Evolutionary conservation across 768 basidiomycete species (phyloP), one percentile per base, ranked within the genome.

Genomic region (Hemileccinum rubropunctum): DNA sequence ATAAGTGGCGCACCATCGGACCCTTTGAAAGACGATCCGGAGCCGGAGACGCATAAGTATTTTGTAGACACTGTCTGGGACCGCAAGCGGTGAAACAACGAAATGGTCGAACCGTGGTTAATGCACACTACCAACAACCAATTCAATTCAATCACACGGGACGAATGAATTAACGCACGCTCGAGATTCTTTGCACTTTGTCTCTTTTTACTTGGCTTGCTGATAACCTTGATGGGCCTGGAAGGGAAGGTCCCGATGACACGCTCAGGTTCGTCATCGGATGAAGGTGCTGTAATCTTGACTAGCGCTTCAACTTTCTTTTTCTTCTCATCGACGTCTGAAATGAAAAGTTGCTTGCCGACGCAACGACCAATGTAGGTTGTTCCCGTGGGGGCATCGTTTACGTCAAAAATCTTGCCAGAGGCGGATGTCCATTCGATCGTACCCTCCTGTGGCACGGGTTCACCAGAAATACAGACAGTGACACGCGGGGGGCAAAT

Each of bases 221-320:
- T 92, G 72, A 98, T 98, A 62, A 98, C 91, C 69, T 94, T 95
- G 77, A 98, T 98, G n/a, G 94, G 85, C 40, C 88, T 86, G 57
- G 90, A 91, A 38, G 90, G 86, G 73, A 98, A 98, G 17, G 82
- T 80, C 18, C 95, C 95, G 58, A 98, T 83, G 32, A 92, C 76
- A 34, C 86, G 80, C 64, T 92, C 89, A 50, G 83, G 81, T 64
- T 89, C 86, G 52, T 90, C 86, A 44, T 91, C 88, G 42, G 83
- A 82, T 14, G 82, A 79, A 8, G 86, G 84, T 33, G 91, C 89
- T 58, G 82, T 85, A 67, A 94, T 86, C 70, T 86, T 91, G 57
- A 98, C 92, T 33, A 93, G 76, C 4, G 95, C 94, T 68, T 94
- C 91, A 36, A 97, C 92, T 64, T 91, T 91, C 71, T 94, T 92